Percentiles rank a stretch among this genome's conserved stretches.
These are phyloP conservation scores for Pseudogymnoascus sp. DNA, from an alignment of 2,329 filamentous ascomycete species.

Conservation along the genomic window DNA sequence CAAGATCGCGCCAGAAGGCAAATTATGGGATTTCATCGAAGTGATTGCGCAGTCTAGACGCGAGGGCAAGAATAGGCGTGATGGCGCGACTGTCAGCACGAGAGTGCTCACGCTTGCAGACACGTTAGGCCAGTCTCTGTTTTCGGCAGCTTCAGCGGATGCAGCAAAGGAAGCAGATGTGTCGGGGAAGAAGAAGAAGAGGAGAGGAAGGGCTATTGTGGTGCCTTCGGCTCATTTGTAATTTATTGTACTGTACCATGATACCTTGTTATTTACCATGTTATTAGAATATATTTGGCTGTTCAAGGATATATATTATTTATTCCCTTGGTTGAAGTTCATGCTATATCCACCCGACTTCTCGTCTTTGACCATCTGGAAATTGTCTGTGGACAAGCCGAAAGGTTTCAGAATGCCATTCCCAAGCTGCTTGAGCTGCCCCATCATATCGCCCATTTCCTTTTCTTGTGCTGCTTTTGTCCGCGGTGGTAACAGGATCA, in stretches of 20 bases:
- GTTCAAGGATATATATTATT: conserved; percentile 17
- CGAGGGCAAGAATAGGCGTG: conserved; percentile 93
- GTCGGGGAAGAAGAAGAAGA: conserved; percentile 39
- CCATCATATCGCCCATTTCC: conserved; percentile 97
- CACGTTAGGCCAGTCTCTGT: conserved; percentile 62
- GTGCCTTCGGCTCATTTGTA: conserved; percentile 46
- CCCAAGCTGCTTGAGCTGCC: conserved; percentile 83
- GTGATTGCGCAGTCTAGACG: conserved; percentile 73
- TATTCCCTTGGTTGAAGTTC: conserved; percentile 56
- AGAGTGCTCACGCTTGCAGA: conserved; percentile 75
- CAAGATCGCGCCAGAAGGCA: conserved; percentile 60
- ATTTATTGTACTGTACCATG: conserved; percentile 12
- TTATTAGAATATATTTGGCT: not conserved
- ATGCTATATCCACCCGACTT: conserved; percentile 88
- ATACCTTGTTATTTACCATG: not conserved
- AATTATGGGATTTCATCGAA: conserved; percentile 87
- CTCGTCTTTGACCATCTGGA: conserved; percentile 88
- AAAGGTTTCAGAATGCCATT: conserved; percentile 91
- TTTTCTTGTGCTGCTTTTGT: conserved; percentile 74
- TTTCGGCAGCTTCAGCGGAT: conserved; percentile 43
- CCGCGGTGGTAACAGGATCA: conserved; percentile 57
- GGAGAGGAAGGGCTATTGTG: conserved; percentile 39
- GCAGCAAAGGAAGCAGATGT: conserved; percentile 44
- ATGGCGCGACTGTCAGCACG: conserved; percentile 79
- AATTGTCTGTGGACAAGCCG: conserved; percentile 88